A percentile compares a stretch with the other conserved stretches of the same genome.
These are phyloP conservation scores for Candida manassasensis DNA, from an alignment of 805 yeast species.

Conservation along the genomic window DNA sequence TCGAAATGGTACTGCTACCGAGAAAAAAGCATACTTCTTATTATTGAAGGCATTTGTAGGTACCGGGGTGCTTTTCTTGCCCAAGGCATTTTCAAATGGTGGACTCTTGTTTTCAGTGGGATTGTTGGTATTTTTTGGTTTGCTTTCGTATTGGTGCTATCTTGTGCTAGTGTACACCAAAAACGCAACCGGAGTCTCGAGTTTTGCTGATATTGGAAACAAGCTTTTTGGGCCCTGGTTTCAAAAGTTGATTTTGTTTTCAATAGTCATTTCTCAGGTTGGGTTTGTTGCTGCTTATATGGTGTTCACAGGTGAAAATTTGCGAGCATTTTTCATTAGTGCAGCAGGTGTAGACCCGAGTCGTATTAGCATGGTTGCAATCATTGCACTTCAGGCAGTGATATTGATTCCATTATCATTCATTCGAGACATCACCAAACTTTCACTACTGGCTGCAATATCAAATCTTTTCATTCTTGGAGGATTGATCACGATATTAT, in stretches of 20 bases:
- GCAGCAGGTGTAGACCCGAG: slow-evolving; percentile 39
- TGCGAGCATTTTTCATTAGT: slow-evolving; percentile 56
- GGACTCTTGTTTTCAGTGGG: slow-evolving; percentile 57
- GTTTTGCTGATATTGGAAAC: slow-evolving; percentile 76
- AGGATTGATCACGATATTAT: slow-evolving; percentile 62
- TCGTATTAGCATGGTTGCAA: slow-evolving; percentile 33
- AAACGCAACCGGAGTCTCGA: slow-evolving; percentile 53
- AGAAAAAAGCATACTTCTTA: slow-evolving; percentile 65
- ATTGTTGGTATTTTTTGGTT: slow-evolving; percentile 55
- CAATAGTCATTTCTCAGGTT: slow-evolving; percentile 66
- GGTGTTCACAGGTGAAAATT: slow-evolving; percentile 71
- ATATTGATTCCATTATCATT: slow-evolving; percentile 65
- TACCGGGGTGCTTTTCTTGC: slow-evolving; percentile 68
- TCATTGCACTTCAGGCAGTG: slow-evolving; percentile 52
- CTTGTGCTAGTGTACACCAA: slow-evolving; percentile 58
- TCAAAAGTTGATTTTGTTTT: slow-evolving; percentile 56
- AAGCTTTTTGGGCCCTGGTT: slow-evolving; percentile 61
- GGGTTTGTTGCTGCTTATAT: slow-evolving; percentile 82
- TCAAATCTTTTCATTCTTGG: slow-evolving; percentile 66
- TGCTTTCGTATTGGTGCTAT: slow-evolving; percentile 76
- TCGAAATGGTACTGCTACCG: slow-evolving; percentile 64
- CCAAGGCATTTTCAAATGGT: slow-evolving; percentile 68
- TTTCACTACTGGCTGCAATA: slow-evolving; percentile 65
- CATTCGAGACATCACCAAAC: slow-evolving; percentile 69
- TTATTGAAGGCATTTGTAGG: slow-evolving; percentile 73